Evolutionary conservation across 2,329 filamentous ascomycete genomes (phyloP), one percentile per base, ranked within the genome.

Genomic region (Colletotrichum graminicola): DNA sequence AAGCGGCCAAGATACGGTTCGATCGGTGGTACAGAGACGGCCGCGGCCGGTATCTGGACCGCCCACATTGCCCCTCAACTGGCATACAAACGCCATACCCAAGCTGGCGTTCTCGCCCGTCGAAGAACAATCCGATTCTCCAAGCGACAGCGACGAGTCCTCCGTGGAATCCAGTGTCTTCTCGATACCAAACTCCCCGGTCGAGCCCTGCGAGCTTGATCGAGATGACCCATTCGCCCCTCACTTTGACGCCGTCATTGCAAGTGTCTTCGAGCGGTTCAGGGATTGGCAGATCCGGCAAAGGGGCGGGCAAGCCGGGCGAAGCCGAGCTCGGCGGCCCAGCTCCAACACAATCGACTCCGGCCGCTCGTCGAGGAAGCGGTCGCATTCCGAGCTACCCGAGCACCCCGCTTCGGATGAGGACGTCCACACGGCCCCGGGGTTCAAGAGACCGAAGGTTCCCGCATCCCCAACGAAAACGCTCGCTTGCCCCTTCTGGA

Each of bases 401-500:
- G 23, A 54, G 12, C 29, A 16, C 1, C 1, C 16, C 5, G 10
- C n/a, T 18, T 47, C 51, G 0, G 64, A 52, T 1, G 65, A 41
- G 1, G 29, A 69, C 12, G 16, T 41, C 10, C 45, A 64, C 4
- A 23, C 14, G 14, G 18, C 36, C 0, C 57, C 39, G 4, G 68
- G 43, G 16, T 60, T 4, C 23, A 71, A 69, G 39, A 54, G 66
- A 6, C 51, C 65, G 5, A 69, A 57, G 23, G 39, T 71, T 29
- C 57, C 57, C 16, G 4, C 62, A 0, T 11, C 36, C 26, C 41
- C 5, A 11, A 23, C 32, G 16, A 69, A 39, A 23, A 56, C 39
- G 41, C 66, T 71, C 21, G 78, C 78, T 1, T 79, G 79, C 36
- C 79, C 78, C 1, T 79, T 78, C 56, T 78, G 76, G 62, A 80